Percentiles rank a stretch among this genome's conserved stretches.
Conservation (phyloP, 495 filamentous ascomycete species). For the Pseudoneurospora amorphoporcata region DNA sequence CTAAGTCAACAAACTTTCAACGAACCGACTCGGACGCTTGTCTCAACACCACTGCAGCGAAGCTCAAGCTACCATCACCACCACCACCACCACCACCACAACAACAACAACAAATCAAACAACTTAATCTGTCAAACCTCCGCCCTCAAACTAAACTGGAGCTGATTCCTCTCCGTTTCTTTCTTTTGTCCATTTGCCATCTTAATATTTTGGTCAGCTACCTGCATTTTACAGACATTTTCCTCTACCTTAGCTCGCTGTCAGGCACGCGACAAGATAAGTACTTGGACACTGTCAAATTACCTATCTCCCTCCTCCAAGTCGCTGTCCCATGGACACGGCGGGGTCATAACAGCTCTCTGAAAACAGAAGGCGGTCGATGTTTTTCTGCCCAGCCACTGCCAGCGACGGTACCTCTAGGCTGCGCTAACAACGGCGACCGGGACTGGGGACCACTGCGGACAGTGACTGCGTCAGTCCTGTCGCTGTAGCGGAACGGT, state of each 20-base stretch:
- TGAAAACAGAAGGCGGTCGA: conserved; percentile 25
- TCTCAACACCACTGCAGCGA: neutral
- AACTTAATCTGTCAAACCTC: neutral
- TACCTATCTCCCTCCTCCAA: conserved; percentile 5
- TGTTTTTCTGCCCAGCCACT: conserved; percentile 4
- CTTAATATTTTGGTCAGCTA: neutral
- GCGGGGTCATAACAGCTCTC: conserved; percentile 9
- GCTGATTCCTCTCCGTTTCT: neutral
- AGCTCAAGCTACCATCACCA: neutral
- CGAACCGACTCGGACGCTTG: too few relatives aligned
- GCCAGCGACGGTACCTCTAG: neutral
- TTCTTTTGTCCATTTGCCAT: neutral
- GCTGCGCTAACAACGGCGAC: neutral
- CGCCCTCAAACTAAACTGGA: neutral
- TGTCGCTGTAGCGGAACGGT: neutral
- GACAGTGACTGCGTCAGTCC: neutral
- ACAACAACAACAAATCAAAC: neutral
- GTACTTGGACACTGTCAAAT: conserved; percentile 4
- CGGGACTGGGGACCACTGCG: neutral
- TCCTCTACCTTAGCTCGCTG: neutral
- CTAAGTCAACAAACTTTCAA: too few relatives aligned
- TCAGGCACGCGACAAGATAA: neutral
- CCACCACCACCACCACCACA: neutral
- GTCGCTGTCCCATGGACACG: neutral
- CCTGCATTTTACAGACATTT: neutral